Conservation (phyloP, 2,329 filamentous ascomycete species). For the Ceratocystis harringtonii region DNA sequence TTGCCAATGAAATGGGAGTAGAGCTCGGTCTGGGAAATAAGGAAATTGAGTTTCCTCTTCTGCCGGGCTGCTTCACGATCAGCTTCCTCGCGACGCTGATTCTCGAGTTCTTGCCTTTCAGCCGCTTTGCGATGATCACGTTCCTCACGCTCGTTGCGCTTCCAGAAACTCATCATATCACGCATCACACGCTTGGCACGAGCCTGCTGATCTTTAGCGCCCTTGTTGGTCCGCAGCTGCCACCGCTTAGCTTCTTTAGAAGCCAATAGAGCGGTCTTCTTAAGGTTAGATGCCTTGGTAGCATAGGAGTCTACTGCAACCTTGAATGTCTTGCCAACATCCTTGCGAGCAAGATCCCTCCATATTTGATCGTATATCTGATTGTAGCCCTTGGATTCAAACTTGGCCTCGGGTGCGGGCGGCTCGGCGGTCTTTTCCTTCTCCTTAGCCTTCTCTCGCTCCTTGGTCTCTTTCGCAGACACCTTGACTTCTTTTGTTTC, state of each 20-base stretch:
- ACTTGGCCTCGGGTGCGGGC: constrained; percentile 46
- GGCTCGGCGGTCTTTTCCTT: constrained; percentile 33
- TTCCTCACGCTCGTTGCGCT: constrained; percentile 94
- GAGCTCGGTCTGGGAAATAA: constrained; percentile 95
- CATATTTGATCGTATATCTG: constrained; percentile 97
- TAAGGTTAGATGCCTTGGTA: constrained; percentile 85
- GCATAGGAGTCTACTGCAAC: constrained; percentile 73
- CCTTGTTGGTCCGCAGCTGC: constrained; percentile 97
- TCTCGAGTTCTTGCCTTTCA: constrained; percentile 90
- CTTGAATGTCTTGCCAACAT: constrained; percentile 82
- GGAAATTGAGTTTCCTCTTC: constrained; percentile 97
- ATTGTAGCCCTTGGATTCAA: constrained; percentile 83
- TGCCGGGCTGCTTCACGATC: constrained; percentile 94
- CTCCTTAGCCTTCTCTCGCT: constrained; percentile 31
- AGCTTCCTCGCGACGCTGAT: constrained; percentile 89
- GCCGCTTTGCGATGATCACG: constrained; percentile 86
- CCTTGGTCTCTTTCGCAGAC: constrained; percentile 30
- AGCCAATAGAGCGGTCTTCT: constrained; percentile 91
- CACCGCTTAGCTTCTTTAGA: constrained; percentile 95
- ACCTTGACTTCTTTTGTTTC: constrained; percentile 31
- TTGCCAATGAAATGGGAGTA: constrained; percentile 99
- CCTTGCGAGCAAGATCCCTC: constrained; percentile 85
- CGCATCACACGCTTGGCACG: constrained; percentile 96
- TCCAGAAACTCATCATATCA: constrained; percentile 99
- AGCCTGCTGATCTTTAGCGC: constrained; percentile 92